These are phyloP conservation scores for Leccinum sublutescens DNA, from an alignment of 768 basidiomycete species.

Conservation along the genomic window DNA sequence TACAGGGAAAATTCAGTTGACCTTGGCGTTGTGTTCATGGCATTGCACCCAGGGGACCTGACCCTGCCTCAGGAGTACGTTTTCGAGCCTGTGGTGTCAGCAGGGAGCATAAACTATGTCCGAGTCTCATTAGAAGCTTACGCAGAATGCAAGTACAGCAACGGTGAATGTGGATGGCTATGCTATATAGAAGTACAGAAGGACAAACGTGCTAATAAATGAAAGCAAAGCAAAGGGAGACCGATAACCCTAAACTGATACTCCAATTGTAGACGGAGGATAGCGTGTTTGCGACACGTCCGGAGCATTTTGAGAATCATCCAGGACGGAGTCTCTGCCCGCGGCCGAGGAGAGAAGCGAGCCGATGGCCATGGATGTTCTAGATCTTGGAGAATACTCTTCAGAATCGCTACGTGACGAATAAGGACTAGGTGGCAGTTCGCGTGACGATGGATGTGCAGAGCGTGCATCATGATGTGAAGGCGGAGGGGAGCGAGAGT, in stretches of 20 bases:
- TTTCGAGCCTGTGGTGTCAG: not conserved
- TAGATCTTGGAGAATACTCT: conserved; percentile 68
- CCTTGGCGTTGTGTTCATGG: conserved; percentile 2
- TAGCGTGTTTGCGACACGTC: conserved; percentile 22
- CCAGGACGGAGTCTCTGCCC: conserved; percentile 25
- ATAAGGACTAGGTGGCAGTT: conserved; percentile 72
- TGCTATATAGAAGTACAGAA: conserved; percentile 27
- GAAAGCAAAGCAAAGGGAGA: conserved; percentile 10
- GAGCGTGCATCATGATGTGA: conserved; percentile 35
- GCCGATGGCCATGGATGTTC: conserved; percentile 78
- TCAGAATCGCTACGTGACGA: conserved; percentile 68
- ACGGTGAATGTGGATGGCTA: conserved; percentile 18
- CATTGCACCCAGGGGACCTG: conserved; percentile 5
- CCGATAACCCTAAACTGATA: conserved; percentile 17
- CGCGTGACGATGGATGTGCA: conserved; percentile 39
- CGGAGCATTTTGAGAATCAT: conserved; percentile 24
- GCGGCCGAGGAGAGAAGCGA: conserved; percentile 59
- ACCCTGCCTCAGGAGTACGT: conserved; percentile 9
- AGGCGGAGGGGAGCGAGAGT: conserved; percentile 55
- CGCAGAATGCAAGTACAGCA: conserved; percentile 21
- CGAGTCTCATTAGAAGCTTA: conserved; percentile 18
- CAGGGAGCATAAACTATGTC: not conserved
- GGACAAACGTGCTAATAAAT: conserved; percentile 19
- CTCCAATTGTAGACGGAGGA: conserved; percentile 19
- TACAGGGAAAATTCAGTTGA: conserved; percentile 9